A percentile compares a stretch with the other conserved stretches of the same genome.
phyloP scores from a whole-genome alignment of 441 rosid species.

The Gossypium laxum region DNA sequence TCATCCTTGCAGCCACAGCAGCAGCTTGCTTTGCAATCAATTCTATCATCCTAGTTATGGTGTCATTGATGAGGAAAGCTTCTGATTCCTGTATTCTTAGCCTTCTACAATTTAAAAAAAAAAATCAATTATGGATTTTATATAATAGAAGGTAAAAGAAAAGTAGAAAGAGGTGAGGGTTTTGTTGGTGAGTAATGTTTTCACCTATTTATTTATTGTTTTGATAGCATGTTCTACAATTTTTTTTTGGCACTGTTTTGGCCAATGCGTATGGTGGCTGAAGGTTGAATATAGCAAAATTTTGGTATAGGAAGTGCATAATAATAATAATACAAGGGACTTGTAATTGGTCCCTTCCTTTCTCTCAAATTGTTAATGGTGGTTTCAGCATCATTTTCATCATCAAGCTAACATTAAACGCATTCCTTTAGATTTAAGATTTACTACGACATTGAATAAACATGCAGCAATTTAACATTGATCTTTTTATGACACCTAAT shows the following conservation, averaged over 20 bases:
- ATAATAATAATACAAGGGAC: not conserved
- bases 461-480: too few relatives aligned
- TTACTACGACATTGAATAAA: too few relatives aligned
- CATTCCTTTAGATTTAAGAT: too few relatives aligned
- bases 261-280: not conserved
- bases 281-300: slow-evolving; percentile 5
- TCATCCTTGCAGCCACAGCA: slow-evolving; percentile 47
- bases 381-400: too few relatives aligned
- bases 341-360: too few relatives aligned
- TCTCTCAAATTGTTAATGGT: too few relatives aligned
- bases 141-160: not conserved
- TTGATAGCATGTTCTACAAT: not conserved
- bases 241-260: not conserved
- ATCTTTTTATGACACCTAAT: too few relatives aligned
- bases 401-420: too few relatives aligned
- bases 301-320: slow-evolving; percentile 7
- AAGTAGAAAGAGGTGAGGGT: not conserved
- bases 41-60: slow-evolving; percentile 32
- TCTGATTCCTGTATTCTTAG: not conserved
- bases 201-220: slow-evolving; percentile 11
- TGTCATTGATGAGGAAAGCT: not conserved
- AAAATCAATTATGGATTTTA: not conserved
- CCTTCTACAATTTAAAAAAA: not conserved
- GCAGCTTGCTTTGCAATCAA: slow-evolving; percentile 39
- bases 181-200: not conserved